phyloP scores from a whole-genome alignment of 352 stramenopile species.

The Peronospora destructor region DNA sequence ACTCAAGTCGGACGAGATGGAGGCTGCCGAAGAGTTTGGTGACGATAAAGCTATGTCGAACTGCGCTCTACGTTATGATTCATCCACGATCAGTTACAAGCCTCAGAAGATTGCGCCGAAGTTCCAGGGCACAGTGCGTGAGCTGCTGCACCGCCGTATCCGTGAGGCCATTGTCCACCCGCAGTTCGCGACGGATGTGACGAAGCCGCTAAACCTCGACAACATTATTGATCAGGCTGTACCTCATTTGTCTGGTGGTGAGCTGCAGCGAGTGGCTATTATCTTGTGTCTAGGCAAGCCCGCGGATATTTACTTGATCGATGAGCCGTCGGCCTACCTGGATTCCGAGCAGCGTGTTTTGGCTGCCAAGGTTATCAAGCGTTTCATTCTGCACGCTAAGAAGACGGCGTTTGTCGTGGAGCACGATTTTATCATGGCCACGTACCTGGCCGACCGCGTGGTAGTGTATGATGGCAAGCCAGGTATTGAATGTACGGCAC shows the following conservation, averaged over 20 bases:
- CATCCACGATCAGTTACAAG: slow-evolving; percentile 94
- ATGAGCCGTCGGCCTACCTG: slow-evolving; percentile 98
- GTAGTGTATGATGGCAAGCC: slow-evolving; percentile 94
- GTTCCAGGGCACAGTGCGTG: slow-evolving; percentile 93
- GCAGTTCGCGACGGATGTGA: slow-evolving; percentile 98
- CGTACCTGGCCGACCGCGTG: slow-evolving; percentile 96
- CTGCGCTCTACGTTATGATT: slow-evolving; percentile 76
- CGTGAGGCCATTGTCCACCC: slow-evolving; percentile 96
- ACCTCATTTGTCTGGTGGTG: slow-evolving; percentile 96
- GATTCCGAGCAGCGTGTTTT: slow-evolving; percentile 99
- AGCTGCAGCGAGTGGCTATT: slow-evolving; percentile 98
- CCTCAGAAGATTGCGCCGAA: slow-evolving; percentile 97
- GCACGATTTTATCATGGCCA: slow-evolving; percentile 99
- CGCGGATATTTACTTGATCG: slow-evolving; percentile 99
- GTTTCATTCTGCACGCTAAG: slow-evolving; percentile 99
- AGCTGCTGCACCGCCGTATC: slow-evolving; percentile 97
- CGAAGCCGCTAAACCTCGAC: slow-evolving; percentile 97
- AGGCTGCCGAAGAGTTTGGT: slow-evolving; percentile 59
- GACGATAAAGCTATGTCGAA: slow-evolving; percentile 70
- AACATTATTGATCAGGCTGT: slow-evolving; percentile 98
- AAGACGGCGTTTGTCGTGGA: slow-evolving; percentile 99
- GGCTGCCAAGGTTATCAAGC: slow-evolving; percentile 99
- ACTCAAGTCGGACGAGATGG: slow-evolving; percentile 97
- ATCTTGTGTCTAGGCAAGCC: slow-evolving; percentile 96
- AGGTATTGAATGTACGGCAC: slow-evolving; percentile 96